Evolutionary conservation across 2,329 filamentous ascomycete genomes (phyloP), one percentile per base, ranked within the genome.

Genomic region (Cryoendolithus antarcticus): DNA sequence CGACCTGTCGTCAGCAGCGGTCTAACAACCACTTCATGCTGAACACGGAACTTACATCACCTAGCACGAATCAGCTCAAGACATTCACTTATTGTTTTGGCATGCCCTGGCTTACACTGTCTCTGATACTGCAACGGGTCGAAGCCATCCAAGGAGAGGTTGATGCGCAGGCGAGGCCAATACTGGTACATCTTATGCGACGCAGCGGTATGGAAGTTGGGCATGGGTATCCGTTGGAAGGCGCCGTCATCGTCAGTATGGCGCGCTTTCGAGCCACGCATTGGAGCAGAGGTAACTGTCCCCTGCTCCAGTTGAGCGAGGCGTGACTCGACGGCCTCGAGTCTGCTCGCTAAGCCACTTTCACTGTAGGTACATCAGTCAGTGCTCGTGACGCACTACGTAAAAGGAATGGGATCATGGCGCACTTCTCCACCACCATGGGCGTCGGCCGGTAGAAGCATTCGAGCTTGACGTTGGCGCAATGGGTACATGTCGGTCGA

Each of bases 81-180:
- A 8, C 7, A 4, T 7, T 27, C 24, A 27, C 24, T 27, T 6
- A 8, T 8, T 8, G 7, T 7, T 27, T 6, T 6, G 19, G 36
- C 34, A 11, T 41, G 34, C 2, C 30, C 34, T 41, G 36, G 33
- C 30, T 41, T 35, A 30, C 39, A 41, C 29, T 41, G 39, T 10
- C 39, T 41, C 9, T 41, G 39, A 27, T 36, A 41, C 10, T 41
- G 39, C 30, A 41, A 15, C 12, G 39, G 39, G 32, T 41, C 39
- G 12, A 41, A 41, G 9, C 39, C 39, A 11, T 40, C 34, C 11
- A 40, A 11, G 10, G 38, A 36, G 4, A 40, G 38, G 12, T 40
- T 40, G 11, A 40, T 36, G 10, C 38, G 31, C 30, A 40, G 34
- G 9, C 38, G 38, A 13, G 38, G 38, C 38, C 38, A 40, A 29